A percentile compares a stretch with the other conserved stretches of the same genome.
These are phyloP conservation scores for Corylus americana DNA, from an alignment of 306 rosid genomes.

Conservation along the genomic window DNA sequence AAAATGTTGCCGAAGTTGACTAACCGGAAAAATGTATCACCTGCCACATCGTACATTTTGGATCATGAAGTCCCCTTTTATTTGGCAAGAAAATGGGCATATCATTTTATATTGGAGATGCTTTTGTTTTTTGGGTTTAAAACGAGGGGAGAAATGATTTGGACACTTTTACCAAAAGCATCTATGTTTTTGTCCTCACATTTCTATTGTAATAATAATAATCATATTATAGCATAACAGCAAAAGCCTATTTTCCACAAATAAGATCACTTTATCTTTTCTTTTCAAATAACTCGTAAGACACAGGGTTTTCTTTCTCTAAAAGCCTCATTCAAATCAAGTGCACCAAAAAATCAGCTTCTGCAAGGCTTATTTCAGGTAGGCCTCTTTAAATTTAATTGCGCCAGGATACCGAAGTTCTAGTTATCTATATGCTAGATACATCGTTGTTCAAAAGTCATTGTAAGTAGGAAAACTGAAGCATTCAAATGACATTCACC, in stretches of 20 bases:
- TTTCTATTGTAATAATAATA: not conserved
- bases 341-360: not conserved
- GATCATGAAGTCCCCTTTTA: not conserved
- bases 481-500: constrained; percentile 47
- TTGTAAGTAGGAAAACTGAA: constrained; percentile 9
- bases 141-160: not conserved
- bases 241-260: not conserved
- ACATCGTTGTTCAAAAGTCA: constrained; percentile 5
- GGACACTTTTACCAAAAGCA: too few relatives aligned
- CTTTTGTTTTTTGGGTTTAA: not conserved
- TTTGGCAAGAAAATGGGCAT: not conserved
- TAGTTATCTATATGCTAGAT: constrained; percentile 1
- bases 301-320: not conserved
- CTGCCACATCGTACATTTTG: not conserved
- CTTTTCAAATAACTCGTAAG: not conserved
- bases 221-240: not conserved
- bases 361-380: not conserved
- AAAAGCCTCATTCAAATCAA: constrained; percentile 1
- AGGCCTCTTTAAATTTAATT: not conserved
- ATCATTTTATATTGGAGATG: not conserved
- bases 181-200: not conserved
- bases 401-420: not conserved
- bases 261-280: not conserved
- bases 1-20: not conserved
- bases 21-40: not conserved